These are phyloP conservation scores for Cladobotryum mycophilum DNA, from an alignment of 2,329 filamentous ascomycete genomes.

Conservation along the genomic window DNA sequence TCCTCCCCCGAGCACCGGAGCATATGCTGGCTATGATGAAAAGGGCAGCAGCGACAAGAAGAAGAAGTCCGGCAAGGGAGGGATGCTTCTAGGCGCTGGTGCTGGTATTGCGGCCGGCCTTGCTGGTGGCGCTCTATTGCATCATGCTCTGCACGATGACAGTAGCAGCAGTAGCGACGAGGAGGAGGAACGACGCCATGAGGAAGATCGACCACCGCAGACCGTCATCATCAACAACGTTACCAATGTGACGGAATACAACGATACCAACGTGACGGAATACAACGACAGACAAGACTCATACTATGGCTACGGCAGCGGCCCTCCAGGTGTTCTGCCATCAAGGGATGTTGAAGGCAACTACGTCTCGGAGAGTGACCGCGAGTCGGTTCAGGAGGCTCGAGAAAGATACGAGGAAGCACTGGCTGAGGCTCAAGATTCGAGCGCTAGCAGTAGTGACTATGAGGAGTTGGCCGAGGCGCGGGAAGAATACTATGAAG, in stretches of 20 bases:
- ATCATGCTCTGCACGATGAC: constrained; percentile 40
- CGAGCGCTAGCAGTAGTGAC: constrained; percentile 37
- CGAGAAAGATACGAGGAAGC: constrained; percentile 40
- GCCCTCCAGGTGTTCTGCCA: constrained; percentile 31
- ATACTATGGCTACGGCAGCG: constrained; percentile 11
- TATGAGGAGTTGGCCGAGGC: constrained; percentile 47
- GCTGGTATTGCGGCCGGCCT: constrained; percentile 53
- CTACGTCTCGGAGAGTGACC: constrained; percentile 37
- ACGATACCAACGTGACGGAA: constrained; percentile 2
- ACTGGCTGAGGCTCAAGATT: constrained; percentile 32
- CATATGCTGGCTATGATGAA: constrained; percentile 13
- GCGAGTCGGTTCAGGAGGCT: constrained; percentile 36
- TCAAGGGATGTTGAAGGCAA: constrained; percentile 35
- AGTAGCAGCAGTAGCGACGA: constrained; percentile 18
- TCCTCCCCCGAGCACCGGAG: constrained; percentile 13
- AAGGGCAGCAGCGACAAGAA: constrained; percentile 19
- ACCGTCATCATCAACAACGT: constrained; percentile 3
- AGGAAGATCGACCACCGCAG: not conserved
- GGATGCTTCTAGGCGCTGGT: constrained; percentile 52
- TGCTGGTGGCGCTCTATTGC: constrained; percentile 52
- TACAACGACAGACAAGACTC: not conserved
- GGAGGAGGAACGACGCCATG: constrained; percentile 14
- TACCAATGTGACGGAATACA: constrained; percentile 3
- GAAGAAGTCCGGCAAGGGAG: constrained; percentile 42
- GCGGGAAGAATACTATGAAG: constrained; percentile 43